Conservation (phyloP, 1,284 basidiomycete genomes). For the Lentinula novae-zelandiae region DNA sequence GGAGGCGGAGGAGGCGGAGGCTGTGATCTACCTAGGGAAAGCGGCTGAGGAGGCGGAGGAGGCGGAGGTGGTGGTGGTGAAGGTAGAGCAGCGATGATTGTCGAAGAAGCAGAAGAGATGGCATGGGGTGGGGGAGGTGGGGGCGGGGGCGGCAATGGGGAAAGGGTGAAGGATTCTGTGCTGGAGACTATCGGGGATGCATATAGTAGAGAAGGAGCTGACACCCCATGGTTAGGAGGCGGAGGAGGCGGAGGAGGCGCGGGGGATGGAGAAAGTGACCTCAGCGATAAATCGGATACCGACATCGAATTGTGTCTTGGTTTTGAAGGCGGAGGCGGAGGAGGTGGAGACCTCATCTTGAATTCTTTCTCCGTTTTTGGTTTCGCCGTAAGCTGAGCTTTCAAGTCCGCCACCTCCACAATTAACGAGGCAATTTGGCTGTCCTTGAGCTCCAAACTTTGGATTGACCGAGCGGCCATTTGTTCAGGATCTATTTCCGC, state of each 20-base stretch:
- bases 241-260: slow-evolving; percentile 6
- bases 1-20: slow-evolving; percentile 25
- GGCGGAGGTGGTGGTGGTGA: slow-evolving; percentile 23
- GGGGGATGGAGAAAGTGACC: not conserved
- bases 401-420: slow-evolving; percentile 50
- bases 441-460: slow-evolving; percentile 69
- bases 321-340: slow-evolving; percentile 51
- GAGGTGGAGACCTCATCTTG: slow-evolving; percentile 63
- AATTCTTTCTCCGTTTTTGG: slow-evolving; percentile 69
- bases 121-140: slow-evolving; percentile 5
- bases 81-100: slow-evolving; percentile 16
- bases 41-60: slow-evolving; percentile 20
- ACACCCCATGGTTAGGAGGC: not conserved
- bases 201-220: slow-evolving; percentile 9
- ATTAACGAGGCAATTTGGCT: slow-evolving; percentile 56
- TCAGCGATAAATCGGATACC: not conserved
- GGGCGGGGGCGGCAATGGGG: slow-evolving; percentile 23
- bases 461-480: slow-evolving; percentile 72
- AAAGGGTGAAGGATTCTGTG: slow-evolving; percentile 17
- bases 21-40: slow-evolving; percentile 13
- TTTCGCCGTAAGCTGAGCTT: slow-evolving; percentile 45
- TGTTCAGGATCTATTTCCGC: slow-evolving; percentile 60
- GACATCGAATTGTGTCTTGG: slow-evolving; percentile 19
- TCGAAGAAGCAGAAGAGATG: slow-evolving; percentile 21
- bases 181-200: not conserved